Percentiles rank a stretch among this genome's conserved stretches.
phyloP scores from a whole-genome alignment of 805 yeast genomes.

The Wickerhamiella qilinensis region DNA sequence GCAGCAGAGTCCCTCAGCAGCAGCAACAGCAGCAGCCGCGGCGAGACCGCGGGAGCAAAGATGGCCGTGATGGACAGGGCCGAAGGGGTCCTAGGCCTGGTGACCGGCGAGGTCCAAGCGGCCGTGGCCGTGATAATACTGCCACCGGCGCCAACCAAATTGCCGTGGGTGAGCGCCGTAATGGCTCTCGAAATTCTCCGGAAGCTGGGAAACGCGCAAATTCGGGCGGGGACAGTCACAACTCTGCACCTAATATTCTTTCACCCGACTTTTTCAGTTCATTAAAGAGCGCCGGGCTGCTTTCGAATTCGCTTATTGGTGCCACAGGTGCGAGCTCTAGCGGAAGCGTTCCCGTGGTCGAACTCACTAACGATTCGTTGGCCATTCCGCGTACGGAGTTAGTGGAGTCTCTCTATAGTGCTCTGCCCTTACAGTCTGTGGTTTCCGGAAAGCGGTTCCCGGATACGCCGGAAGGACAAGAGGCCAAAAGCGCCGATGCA shows the following conservation, averaged over 20 bases:
- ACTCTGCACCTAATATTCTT: too few relatives aligned
- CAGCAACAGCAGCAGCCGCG: neutral
- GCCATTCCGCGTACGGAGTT: conserved; percentile 20
- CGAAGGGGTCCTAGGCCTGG: too few relatives aligned
- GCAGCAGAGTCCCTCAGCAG: neutral
- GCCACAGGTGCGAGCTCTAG: too few relatives aligned
- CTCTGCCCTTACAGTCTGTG: conserved; percentile 65
- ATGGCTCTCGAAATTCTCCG: too few relatives aligned
- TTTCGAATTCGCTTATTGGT: neutral
- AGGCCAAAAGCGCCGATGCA: conserved; percentile 46
- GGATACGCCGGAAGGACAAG: conserved; percentile 38
- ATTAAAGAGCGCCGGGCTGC: neutral
- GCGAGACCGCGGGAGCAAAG: neutral
- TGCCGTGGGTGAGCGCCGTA: neutral
- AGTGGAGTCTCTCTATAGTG: conserved; percentile 32
- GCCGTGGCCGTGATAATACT: neutral
- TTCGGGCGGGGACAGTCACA: too few relatives aligned
- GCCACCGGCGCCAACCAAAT: conserved; percentile 3
- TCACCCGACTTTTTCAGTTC: too few relatives aligned
- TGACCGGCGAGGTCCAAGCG: neutral
- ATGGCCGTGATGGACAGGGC: neutral
- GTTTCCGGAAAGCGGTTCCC: conserved; percentile 80
- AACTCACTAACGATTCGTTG: conserved; percentile 19
- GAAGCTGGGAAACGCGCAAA: too few relatives aligned
- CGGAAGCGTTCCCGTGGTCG: too few relatives aligned